Evolutionary conservation across 1,284 basidiomycete species (phyloP).

Genomic region (Cryptococcus sp.): DNA sequence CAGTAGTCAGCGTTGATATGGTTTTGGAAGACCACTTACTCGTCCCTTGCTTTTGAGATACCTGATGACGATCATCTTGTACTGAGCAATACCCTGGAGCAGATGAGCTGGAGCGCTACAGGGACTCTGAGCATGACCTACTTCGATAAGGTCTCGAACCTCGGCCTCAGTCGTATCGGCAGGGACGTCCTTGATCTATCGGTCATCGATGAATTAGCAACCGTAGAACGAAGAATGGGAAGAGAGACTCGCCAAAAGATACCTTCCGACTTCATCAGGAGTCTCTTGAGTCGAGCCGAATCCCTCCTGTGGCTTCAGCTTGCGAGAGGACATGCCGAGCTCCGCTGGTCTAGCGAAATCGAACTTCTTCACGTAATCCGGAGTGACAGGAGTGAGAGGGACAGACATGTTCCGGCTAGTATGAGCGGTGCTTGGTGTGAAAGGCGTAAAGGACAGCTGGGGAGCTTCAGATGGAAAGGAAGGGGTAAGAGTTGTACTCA

Average conservation of each 20-base stretch:
- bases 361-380: not conserved
- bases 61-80: constrained; percentile 37
- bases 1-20: constrained; percentile 1
- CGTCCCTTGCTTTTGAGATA: constrained; percentile 30
- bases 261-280: constrained; percentile 27
- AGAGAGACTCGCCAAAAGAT: constrained; percentile 29
- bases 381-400: constrained; percentile 15
- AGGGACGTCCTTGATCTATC: constrained; percentile 34
- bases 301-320: too few species aligned
- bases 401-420: not conserved
- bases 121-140: constrained; percentile 6
- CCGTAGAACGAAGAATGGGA: not conserved
- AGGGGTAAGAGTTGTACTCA: constrained; percentile 11
- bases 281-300: constrained; percentile 5
- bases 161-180: constrained; percentile 17
- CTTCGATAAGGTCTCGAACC: constrained; percentile 29
- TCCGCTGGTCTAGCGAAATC: too few species aligned
- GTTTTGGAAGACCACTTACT: constrained; percentile 22
- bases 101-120: not conserved
- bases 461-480: constrained; percentile 7
- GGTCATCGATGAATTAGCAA: not conserved
- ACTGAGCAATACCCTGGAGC: constrained; percentile 27
- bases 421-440: constrained; percentile 12
- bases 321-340: too few species aligned
- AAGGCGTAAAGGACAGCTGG: constrained; percentile 13